Conservation (phyloP, 2,329 filamentous ascomycete genomes). For the Talaromyces piceae region DNA sequence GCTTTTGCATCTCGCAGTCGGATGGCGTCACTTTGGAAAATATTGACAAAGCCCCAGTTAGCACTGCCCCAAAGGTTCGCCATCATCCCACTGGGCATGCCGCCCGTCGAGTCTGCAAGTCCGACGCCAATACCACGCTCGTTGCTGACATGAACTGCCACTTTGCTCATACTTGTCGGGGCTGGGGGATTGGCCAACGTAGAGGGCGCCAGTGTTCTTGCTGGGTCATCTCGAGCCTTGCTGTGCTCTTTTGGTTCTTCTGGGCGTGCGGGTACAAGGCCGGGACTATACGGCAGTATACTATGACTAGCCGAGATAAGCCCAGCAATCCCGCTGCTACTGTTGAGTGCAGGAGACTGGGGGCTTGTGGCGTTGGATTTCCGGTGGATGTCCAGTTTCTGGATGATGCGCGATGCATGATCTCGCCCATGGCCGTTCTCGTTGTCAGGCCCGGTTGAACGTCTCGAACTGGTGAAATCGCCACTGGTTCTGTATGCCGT, state of each 20-base stretch:
- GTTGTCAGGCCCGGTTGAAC: constrained; percentile 45
- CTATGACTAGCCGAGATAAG: constrained; percentile 79
- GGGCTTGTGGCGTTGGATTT: constrained; percentile 57
- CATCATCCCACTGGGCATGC: constrained; percentile 75
- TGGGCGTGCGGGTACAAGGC: constrained; percentile 29
- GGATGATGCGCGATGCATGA: constrained; percentile 81
- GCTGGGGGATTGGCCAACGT: constrained; percentile 79
- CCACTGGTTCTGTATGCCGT: constrained; percentile 59
- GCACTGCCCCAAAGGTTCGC: constrained; percentile 91
- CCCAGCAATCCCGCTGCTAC: constrained; percentile 64
- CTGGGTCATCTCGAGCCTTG: constrained; percentile 40
- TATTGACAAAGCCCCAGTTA: constrained; percentile 66
- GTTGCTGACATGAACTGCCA: constrained; percentile 71
- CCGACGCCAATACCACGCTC: constrained; percentile 63
- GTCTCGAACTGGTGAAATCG: constrained; percentile 52
- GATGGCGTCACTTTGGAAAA: constrained; percentile 49
- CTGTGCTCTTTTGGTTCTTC: constrained; percentile 27
- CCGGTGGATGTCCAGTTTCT: constrained; percentile 83
- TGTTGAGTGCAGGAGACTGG: constrained; percentile 38
- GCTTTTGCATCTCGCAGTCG: constrained; percentile 23
- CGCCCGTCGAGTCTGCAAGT: constrained; percentile 54
- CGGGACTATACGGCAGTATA: constrained; percentile 59
- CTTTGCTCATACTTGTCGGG: constrained; percentile 77
- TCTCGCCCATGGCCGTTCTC: constrained; percentile 71
- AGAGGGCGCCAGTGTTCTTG: constrained; percentile 61